A percentile compares a stretch with the other conserved stretches of the same genome.
Conservation (phyloP, 495 filamentous ascomycete species). For the Aspergillus steynii region DNA sequence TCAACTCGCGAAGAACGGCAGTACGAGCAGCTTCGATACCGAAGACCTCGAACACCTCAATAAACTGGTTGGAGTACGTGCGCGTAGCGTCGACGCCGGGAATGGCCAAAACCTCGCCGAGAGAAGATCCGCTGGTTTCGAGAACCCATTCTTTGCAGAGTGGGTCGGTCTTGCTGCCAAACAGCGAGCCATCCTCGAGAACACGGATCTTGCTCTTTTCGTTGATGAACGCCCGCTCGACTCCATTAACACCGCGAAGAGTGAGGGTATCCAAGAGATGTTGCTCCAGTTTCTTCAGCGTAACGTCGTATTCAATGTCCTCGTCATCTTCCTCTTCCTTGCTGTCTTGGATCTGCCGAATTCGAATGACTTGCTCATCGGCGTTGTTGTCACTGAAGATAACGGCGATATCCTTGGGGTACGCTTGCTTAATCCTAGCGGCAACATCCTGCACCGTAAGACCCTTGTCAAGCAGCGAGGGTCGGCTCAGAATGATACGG, state of each 20-base stretch:
- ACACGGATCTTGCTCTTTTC: slow-evolving; percentile 65
- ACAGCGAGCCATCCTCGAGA: slow-evolving; percentile 65
- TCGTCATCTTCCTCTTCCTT: slow-evolving; percentile 78
- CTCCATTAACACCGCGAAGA: slow-evolving; percentile 83
- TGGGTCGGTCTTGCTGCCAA: slow-evolving; percentile 65
- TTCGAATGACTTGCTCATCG: slow-evolving; percentile 90
- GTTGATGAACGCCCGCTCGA: slow-evolving; percentile 91
- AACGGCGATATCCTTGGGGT: slow-evolving; percentile 82
- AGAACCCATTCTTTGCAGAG: slow-evolving; percentile 90
- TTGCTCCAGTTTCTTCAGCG: slow-evolving; percentile 84
- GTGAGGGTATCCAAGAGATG: slow-evolving; percentile 89
- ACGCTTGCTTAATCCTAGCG: slow-evolving; percentile 81
- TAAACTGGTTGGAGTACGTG: slow-evolving; percentile 93
- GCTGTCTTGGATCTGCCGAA: slow-evolving; percentile 73
- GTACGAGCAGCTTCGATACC: slow-evolving; percentile 93
- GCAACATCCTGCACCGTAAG: slow-evolving; percentile 91
- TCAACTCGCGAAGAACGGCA: slow-evolving; percentile 83
- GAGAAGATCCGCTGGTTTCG: slow-evolving; percentile 85
- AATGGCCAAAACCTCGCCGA: slow-evolving; percentile 79
- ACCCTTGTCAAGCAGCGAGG: slow-evolving; percentile 92
- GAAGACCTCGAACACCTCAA: slow-evolving; percentile 88
- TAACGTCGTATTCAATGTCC: slow-evolving; percentile 82
- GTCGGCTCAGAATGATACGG: slow-evolving; percentile 88
- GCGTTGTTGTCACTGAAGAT: slow-evolving; percentile 99
- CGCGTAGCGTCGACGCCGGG: slow-evolving; percentile 87